Evolutionary conservation across 257 asterid species (phyloP).

Genomic region (Cruciata laevipes): DNA sequence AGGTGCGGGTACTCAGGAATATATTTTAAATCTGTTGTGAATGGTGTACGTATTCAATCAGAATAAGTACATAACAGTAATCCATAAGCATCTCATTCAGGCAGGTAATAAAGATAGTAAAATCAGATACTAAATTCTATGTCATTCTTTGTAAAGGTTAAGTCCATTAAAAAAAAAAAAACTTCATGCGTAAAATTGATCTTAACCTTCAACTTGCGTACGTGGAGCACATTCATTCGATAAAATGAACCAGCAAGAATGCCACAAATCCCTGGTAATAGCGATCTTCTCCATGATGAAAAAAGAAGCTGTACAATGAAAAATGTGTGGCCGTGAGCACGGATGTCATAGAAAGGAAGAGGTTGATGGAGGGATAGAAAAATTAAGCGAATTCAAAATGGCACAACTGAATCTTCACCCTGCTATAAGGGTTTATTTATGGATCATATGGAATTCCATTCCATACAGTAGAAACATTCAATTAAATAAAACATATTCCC

Average conservation of each 20-base stretch:
- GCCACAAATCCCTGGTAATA: constrained; percentile 94
- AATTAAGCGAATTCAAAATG: background rate
- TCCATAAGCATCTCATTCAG: background rate
- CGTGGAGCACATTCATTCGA: constrained; percentile 60
- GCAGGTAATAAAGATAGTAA: background rate
- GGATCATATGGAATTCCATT: background rate
- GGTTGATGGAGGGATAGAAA: background rate
- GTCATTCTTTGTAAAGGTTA: background rate
- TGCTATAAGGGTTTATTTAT: background rate
- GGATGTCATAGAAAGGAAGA: constrained; percentile 12
- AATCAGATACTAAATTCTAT: background rate
- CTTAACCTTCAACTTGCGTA: constrained; percentile 76
- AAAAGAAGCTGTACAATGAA: constrained; percentile 64
- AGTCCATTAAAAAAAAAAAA: background rate
- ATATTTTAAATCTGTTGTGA: background rate
- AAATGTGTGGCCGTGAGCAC: constrained; percentile 10
- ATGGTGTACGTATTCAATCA: background rate
- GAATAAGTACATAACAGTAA: background rate
- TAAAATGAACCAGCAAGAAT: constrained; percentile 88
- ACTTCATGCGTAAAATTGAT: constrained; percentile 8
- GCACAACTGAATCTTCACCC: background rate
- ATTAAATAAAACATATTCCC: background rate
- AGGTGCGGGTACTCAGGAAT: background rate
- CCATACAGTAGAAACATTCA: background rate
- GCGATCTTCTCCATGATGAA: constrained; percentile 95